Evolutionary conservation across 371 early-diverging fungal genomes (phyloP).

Genomic region (Rhizopus sp.): DNA sequence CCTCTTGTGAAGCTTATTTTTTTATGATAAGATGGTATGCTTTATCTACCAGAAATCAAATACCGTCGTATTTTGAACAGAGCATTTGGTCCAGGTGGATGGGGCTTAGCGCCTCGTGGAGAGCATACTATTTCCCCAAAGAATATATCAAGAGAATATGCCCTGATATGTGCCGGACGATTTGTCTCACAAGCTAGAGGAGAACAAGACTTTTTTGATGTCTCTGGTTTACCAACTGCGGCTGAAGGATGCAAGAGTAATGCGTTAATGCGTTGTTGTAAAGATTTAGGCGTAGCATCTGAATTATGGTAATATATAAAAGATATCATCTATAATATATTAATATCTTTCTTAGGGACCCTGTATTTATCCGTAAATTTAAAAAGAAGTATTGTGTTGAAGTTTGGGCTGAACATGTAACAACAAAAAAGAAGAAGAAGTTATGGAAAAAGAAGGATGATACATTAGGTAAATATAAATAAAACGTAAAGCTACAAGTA

Average conservation of each 20-base stretch:
- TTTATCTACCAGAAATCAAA: constrained; percentile 96
- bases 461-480: constrained; percentile 45
- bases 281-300: constrained; percentile 92
- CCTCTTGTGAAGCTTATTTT: neutral
- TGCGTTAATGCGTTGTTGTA: constrained; percentile 96
- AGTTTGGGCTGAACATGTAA: constrained; percentile 75
- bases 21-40: constrained; percentile 72
- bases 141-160: constrained; percentile 90
- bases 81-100: constrained; percentile 96
- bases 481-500: neutral
- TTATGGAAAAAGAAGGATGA: constrained; percentile 86
- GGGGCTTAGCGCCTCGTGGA: constrained; percentile 92
- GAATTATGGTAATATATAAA: constrained; percentile 77
- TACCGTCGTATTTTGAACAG: constrained; percentile 92
- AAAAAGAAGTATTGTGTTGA: constrained; percentile 80
- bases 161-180: constrained; percentile 82
- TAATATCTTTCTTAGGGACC: constrained; percentile 63
- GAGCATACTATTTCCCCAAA: constrained; percentile 81
- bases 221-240: constrained; percentile 78
- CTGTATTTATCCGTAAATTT: constrained; percentile 82
- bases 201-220: constrained; percentile 89
- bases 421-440: constrained; percentile 71
- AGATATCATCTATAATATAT: neutral
- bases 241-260: constrained; percentile 94
- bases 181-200: constrained; percentile 94